phyloP scores from a whole-genome alignment of 192 early-diverging fungal species.

The Glomus cerebriforme region DNA sequence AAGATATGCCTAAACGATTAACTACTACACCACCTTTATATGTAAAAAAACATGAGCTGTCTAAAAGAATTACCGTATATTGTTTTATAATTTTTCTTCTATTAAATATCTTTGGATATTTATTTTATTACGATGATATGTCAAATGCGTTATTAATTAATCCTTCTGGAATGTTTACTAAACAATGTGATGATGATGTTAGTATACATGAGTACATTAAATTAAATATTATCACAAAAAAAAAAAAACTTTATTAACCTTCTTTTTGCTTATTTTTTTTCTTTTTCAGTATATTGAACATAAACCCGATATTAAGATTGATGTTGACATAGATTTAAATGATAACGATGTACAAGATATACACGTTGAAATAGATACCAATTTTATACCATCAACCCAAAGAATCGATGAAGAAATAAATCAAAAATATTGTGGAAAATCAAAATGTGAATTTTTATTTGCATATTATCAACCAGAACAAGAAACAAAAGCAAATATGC shows the following conservation, averaged over 20 bases:
- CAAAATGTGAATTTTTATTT: neutral
- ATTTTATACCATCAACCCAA: neutral
- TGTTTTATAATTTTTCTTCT: neutral
- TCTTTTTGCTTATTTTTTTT: no score
- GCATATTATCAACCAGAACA: neutral
- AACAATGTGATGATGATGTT: neutral
- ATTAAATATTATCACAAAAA: neutral
- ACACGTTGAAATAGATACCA: neutral
- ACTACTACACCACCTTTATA: neutral
- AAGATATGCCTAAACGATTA: neutral
- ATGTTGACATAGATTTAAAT: neutral
- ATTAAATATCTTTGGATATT: neutral
- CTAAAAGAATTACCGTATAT: neutral
- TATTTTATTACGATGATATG: neutral
- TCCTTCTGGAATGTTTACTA: neutral
- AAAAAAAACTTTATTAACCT: no score
- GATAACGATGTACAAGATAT: neutral
- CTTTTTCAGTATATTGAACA: no score
- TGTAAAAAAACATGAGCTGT: neutral
- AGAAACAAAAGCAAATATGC: neutral
- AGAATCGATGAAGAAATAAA: neutral
- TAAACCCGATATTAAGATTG: neutral
- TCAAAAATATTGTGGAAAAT: neutral
- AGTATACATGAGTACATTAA: neutral
- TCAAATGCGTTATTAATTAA: neutral